phyloP scores from a whole-genome alignment of 768 basidiomycete species.

The Sutorius australiensis region DNA sequence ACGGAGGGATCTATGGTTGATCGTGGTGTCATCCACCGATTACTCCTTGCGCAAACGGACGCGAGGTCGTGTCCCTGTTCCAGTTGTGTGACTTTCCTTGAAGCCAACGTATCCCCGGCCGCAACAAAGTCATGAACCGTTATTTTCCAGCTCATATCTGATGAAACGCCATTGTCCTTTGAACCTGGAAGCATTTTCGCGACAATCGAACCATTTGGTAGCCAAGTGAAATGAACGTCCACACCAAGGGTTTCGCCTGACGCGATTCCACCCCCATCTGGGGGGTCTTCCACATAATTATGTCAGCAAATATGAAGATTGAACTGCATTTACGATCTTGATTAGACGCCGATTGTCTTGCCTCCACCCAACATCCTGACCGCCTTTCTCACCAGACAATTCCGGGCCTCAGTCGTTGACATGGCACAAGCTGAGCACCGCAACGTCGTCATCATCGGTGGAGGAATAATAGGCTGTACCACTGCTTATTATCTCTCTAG shows the following conservation, averaged over 20 bases:
- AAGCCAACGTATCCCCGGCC: neutral
- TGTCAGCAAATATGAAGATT: neutral
- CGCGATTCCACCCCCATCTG: neutral
- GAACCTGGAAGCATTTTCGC: neutral
- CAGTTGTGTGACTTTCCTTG: slow-evolving; percentile 2
- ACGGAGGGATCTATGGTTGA: slow-evolving; percentile 7
- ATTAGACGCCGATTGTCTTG: neutral
- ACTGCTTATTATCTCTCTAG: slow-evolving; percentile 76
- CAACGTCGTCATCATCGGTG: slow-evolving; percentile 74
- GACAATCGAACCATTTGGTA: neutral
- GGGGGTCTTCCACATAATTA: slow-evolving; percentile 3
- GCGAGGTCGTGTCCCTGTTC: slow-evolving; percentile 23
- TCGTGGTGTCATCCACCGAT: slow-evolving; percentile 22
- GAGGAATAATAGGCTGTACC: slow-evolving; percentile 82
- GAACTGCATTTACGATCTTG: neutral
- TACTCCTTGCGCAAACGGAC: slow-evolving; percentile 7
- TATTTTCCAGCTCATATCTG: neutral
- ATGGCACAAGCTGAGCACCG: slow-evolving; percentile 21
- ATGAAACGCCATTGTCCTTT: neutral
- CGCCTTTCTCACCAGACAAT: neutral
- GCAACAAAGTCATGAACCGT: slow-evolving; percentile 24
- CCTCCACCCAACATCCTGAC: neutral
- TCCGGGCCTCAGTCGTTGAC: neutral
- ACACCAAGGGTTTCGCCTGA: neutral
- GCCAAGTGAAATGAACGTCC: neutral